Conservation (phyloP, 176 grass and related monocot genomes). For the Olyra latifolia region DNA sequence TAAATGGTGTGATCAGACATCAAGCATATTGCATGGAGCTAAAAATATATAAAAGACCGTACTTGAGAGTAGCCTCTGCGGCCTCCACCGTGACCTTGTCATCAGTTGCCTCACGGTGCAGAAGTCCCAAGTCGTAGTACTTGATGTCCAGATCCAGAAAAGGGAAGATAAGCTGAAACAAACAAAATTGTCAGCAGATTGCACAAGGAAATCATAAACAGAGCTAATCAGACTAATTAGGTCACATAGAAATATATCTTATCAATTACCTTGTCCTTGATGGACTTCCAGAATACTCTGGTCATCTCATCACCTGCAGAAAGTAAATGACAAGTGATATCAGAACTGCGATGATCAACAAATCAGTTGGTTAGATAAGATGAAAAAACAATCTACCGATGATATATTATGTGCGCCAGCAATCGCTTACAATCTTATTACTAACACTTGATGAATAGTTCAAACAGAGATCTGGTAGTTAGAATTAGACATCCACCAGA, state of each 20-base stretch:
- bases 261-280: conserved; percentile 86
- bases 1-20: background rate
- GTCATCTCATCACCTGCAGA: conserved; percentile 94
- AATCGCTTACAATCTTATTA: background rate
- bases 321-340: conserved; percentile 22
- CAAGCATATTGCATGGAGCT: background rate
- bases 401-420: background rate
- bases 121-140: conserved; percentile 88
- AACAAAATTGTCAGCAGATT: background rate
- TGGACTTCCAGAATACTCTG: conserved; percentile 89
- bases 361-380: background rate
- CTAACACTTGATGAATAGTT: background rate
- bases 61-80: conserved; percentile 97
- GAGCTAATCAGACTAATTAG: conserved; percentile 11
- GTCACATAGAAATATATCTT: background rate
- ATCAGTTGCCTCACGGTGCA: conserved; percentile 85
- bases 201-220: background rate
- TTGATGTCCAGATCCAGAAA: conserved; percentile 95
- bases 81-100: conserved; percentile 95
- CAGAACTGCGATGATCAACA: background rate
- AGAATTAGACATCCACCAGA: background rate
- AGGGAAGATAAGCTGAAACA: conserved; percentile 86
- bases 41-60: conserved; percentile 31
- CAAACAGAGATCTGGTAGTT: background rate
- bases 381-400: background rate